phyloP scores from a whole-genome alignment of 169 alveolate species.

The Cystoisospora suis region DNA sequence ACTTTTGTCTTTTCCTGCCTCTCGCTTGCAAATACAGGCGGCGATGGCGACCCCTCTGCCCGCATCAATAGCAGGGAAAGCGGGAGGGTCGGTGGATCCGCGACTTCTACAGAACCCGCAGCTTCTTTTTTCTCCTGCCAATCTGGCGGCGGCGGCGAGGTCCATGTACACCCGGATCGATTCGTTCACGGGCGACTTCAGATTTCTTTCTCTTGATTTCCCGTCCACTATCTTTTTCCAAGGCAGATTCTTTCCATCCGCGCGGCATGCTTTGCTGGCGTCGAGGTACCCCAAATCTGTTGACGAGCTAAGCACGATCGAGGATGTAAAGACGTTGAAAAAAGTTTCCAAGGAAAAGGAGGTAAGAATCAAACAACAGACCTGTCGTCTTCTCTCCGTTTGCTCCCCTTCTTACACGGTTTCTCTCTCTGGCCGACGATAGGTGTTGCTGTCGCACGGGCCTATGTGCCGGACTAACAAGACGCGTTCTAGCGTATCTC shows the following conservation, averaged over 20 bases:
- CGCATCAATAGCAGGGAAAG: neutral
- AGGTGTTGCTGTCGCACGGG: too few relatives aligned
- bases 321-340: constrained; percentile 37
- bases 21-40: too few relatives aligned
- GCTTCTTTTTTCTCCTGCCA: constrained; percentile 42
- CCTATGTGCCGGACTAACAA: too few relatives aligned
- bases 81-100: neutral
- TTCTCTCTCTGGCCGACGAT: too few relatives aligned
- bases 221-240: constrained; percentile 55
- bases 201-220: constrained; percentile 48
- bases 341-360: constrained; percentile 52
- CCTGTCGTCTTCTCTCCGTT: neutral
- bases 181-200: constrained; percentile 64
- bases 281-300: constrained; percentile 50
- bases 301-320: constrained; percentile 31
- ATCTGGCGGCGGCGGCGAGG: constrained; percentile 62
- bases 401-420: neutral
- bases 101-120: neutral
- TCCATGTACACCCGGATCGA: constrained; percentile 67
- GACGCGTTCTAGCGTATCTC: too few relatives aligned
- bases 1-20: too few relatives aligned
- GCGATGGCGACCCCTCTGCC: constrained; percentile 40
- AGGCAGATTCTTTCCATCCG: constrained; percentile 62
- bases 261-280: constrained; percentile 62
- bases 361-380: neutral